These are phyloP conservation scores for Eucalyptus regnans DNA, from an alignment of 345 rosid genomes.

Conservation along the genomic window DNA sequence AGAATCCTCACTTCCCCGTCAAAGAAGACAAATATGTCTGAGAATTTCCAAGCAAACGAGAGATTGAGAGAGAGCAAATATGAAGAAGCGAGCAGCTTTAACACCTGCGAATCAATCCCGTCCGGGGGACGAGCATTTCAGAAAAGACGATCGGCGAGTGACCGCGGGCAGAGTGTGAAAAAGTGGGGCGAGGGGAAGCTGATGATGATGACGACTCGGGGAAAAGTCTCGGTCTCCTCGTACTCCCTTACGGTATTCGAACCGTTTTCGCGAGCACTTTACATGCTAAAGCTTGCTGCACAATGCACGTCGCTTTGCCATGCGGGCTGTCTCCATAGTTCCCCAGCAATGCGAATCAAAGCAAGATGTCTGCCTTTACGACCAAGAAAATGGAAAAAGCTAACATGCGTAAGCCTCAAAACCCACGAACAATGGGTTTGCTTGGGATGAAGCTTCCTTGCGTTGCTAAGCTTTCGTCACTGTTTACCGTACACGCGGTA, in stretches of 20 bases:
- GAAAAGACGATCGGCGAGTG: not conserved
- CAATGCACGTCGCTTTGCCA: not conserved
- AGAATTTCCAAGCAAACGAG: not conserved
- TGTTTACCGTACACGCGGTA: not conserved
- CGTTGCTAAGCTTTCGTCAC: not conserved
- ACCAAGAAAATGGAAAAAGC: not conserved
- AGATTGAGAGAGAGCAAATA: not conserved
- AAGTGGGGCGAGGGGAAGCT: not conserved
- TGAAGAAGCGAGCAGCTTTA: not conserved
- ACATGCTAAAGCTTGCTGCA: not conserved
- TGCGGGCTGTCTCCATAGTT: not conserved
- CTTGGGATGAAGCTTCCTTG: not conserved
- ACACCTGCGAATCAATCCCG: not conserved
- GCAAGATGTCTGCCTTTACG: not conserved
- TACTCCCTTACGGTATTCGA: not conserved
- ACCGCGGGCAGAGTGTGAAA: not conserved
- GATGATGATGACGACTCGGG: not conserved
- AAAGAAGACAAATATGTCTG: not conserved
- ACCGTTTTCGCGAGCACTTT: not conserved
- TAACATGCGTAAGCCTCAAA: not conserved
- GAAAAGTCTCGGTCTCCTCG: not conserved
- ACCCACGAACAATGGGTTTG: not conserved
- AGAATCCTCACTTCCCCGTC: not conserved
- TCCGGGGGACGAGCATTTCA: not conserved
- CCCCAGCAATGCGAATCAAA: not conserved